Base-by-base conservation (phyloP, 805 yeast species). In the Myxozyma neglecta region DNA sequence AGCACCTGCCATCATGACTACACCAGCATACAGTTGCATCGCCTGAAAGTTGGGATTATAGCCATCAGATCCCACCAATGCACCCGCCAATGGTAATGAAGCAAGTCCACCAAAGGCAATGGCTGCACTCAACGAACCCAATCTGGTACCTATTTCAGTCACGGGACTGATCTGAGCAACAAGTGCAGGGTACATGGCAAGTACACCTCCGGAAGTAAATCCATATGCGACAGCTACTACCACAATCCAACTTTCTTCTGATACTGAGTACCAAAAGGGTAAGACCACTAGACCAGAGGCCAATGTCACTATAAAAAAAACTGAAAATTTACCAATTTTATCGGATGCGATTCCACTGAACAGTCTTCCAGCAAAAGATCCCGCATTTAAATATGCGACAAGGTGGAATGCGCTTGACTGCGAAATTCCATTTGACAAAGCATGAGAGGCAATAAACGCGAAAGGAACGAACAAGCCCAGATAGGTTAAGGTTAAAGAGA, bases 71-170 rank as follows among this genome's bases (percentile, higher is more conserved):
- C 66, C 52, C 37, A 59, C 61, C 11, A 63, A 42, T 1, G 71
- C 71, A 11, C 76, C 76, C 2, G 73, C 75, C 32, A 73, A 52
- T 3, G 76, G 75, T 6, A 72, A 68, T 1, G 73, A 74, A 1
- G 72, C 60, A 6, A 74, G 69, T 13, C 70, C 65, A 1, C 81
- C 85, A 68, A 82, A 79, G 0, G 92, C 80, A 45, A 87, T 85
- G 7, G 80, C 70, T 7, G 81, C 77, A 44, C 88, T 76, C 0
- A 90, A 81, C 45, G 84, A 59, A 1, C 89, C 89, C 89, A 89
- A 87, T 7, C 76, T 65, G 4, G 70, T 69, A 9, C 77, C 76
- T 29, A 72, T 66, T 34, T 69, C 65, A 37, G 68, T 57, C 56
- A 72, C 67, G 1, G 69, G 66, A 5, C 75, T 71, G 24, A 64